A percentile compares a stretch with the other conserved stretches of the same genome.
Conservation (phyloP, 331 rosid species). For the Cydonia oblonga region DNA sequence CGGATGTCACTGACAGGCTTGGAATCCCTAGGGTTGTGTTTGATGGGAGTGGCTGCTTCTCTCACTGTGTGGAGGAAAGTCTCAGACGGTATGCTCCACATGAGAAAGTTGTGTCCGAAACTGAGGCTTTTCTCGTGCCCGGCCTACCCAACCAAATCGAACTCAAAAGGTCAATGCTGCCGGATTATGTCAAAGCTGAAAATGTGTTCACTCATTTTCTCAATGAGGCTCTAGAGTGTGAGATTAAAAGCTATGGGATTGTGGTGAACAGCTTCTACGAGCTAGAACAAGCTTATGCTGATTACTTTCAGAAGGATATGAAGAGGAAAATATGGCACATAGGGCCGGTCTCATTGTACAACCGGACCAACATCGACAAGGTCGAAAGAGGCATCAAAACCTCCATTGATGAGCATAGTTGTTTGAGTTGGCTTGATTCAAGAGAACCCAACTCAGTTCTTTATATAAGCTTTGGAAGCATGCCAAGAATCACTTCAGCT, state of each 20-base stretch:
- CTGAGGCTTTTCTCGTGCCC: conserved; percentile 1
- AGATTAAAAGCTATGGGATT: conserved; percentile 8
- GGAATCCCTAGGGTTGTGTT: conserved; percentile 26
- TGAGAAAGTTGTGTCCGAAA: conserved; percentile 26
- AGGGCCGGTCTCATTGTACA: conserved; percentile 16
- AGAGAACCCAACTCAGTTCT: conserved; percentile 25
- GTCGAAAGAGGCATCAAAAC: conserved; percentile 10
- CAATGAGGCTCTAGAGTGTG: conserved; percentile 10
- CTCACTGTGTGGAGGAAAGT: conserved; percentile 29
- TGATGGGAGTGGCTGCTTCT: conserved; percentile 42
- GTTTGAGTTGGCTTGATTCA: conserved; percentile 30
- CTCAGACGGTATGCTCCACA: conserved; percentile 1
- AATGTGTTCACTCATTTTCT: conserved; percentile 3
- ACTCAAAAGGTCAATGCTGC: conserved; percentile 15
- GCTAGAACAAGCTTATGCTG: conserved; percentile 10
- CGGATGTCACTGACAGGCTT: conserved; percentile 20
- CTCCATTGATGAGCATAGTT: conserved; percentile 7
- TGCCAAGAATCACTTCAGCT: conserved; percentile 19
- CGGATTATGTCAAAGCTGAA: conserved; percentile 8
- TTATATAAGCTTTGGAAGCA: conserved; percentile 37
- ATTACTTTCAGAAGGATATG: conserved; percentile 1
- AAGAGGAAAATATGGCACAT: conserved; percentile 14
- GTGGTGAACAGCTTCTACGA: conserved; percentile 18
- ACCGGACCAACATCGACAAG: conserved; percentile 1
- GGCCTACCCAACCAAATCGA: conserved; percentile 12